phyloP scores from a whole-genome alignment of 2,329 filamentous ascomycete species.

The Fusarium sp. region DNA sequence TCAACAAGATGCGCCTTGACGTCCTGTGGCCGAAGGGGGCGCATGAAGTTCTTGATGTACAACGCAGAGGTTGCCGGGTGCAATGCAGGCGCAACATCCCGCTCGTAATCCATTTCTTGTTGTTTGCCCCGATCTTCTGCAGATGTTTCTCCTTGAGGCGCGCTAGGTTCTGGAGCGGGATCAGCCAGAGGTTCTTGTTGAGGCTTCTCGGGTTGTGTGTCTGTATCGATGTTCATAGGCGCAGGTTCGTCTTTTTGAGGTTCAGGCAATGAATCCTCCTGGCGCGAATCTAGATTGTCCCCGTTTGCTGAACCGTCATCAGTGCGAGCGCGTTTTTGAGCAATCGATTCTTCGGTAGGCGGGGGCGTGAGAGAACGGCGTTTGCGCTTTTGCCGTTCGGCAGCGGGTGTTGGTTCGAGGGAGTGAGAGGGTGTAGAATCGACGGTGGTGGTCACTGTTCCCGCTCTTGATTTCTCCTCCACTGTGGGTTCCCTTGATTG shows the following conservation, averaged over 20 bases:
- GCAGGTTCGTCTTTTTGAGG: constrained; percentile 23
- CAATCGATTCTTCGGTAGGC: constrained; percentile 66
- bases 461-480: constrained; percentile 26
- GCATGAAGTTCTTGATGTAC: constrained; percentile 93
- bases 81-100: constrained; percentile 68
- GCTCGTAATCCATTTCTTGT: constrained; percentile 53
- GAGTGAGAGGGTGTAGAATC: constrained; percentile 27
- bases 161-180: constrained; percentile 5
- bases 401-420: constrained; percentile 26
- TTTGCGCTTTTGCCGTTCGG: constrained; percentile 72
- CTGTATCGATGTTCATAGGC: constrained; percentile 33
- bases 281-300: constrained; percentile 18
- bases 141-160: constrained; percentile 3
- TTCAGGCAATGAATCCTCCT: constrained; percentile 28
- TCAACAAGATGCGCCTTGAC: constrained; percentile 78
- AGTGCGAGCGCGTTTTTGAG: constrained; percentile 69
- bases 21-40: constrained; percentile 79
- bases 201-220: constrained; percentile 17
- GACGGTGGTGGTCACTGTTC: constrained; percentile 23
- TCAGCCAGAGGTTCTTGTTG: constrained; percentile 3
- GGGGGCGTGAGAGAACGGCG: constrained; percentile 75
- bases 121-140: constrained; percentile 27
- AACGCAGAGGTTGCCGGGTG: constrained; percentile 83
- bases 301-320: constrained; percentile 47
- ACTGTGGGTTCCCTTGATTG: constrained; percentile 21